Base-by-base conservation (phyloP, 2,329 filamentous ascomycete genomes). In the Didymella pomorum region DNA sequence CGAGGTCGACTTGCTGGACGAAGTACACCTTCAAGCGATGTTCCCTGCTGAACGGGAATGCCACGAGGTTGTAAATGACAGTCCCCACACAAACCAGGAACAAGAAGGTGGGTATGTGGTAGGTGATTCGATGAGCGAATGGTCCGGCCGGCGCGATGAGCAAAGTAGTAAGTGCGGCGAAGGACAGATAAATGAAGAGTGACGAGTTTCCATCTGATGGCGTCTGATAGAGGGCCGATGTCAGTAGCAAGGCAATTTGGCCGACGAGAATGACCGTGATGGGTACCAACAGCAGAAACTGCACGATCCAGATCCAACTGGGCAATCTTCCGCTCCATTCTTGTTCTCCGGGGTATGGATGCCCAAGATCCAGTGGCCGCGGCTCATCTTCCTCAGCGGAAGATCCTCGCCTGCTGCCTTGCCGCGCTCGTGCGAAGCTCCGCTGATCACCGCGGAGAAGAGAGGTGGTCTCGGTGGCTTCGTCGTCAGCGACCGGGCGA, bases 11-110 rank as follows among this genome's bases (percentile, higher is more conserved):
- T 10, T 86, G 85, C 74, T 99, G 93, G 48, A 91, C 81, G 75
- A 98, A 97, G 76, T 88, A 96, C 46, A 94, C 83, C 77, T 98
- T 98, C 76, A 96, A 87, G 35, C 92, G 86, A 72, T 88, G 90
- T 58, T 87, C 84, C 21, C 85, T 79, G 0, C 92, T 95, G 78
- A 98, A 98, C 0, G 95, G 95, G 76, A 97, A 97, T 1, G 91
- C 91, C 2, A 86, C 79, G 4, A 97, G 84, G 71, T 96, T 96
- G 80, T 97, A 98, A 55, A 93, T 84, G 26, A 96, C 79, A 1
- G 92, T 96, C 28, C 83, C 91, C 23, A 86, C 71, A 61, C 93
- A 91, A 9, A 97, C 80, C 12, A 89, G 72, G 26, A 96, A 82
- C 16, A 97, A 77, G 67, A 96, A 88, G 0, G 89, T 79, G 0